Evolutionary conservation across 768 basidiomycete genomes (phyloP), one percentile per base, ranked within the genome.

Genomic region (Suillus subaureus): DNA sequence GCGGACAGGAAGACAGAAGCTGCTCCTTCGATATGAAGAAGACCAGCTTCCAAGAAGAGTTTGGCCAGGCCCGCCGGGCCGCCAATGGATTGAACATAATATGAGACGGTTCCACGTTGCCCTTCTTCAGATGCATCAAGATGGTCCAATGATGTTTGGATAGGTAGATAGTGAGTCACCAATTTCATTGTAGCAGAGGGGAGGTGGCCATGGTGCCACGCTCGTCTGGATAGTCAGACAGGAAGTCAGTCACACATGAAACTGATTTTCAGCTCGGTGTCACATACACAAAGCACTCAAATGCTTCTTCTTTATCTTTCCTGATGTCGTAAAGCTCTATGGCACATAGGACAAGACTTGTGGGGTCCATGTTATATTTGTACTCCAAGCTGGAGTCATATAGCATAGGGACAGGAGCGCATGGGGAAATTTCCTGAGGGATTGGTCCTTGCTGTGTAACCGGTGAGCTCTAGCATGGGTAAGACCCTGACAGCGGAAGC

Each of bases 281-380:
- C 43, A 83, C 91, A 73, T 72, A 90, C 92, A 92, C 75, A 69
- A 93, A 91, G 69, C 84, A 92, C 78, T 93, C 92, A 68, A 94
- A 94, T 4, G 92, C 92, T 66, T 88, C 89, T 52, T 90, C 89
- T 65, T 84, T 87, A 60, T 92, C 85, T 72, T 88, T 88, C 56
- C 90, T 83, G 58, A 94, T 91, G 73, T 93, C 92, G 57, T 85
- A 84, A 47, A 89, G 72, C 69, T 94, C 92, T 51, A 92, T 78
- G 11, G 84, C 92, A 66, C 88, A 83, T 62, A 93, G 77, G 1
- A 88, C 87, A 33, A 94, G 79, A 76, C 92, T 93, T 16, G 92
- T 94, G 2, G 92, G 88, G 74, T 94, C 92, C 90, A 94, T 92
- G 69, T 94, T 93, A 69, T 90, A 94, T 70, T 85, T 83, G 55